These are phyloP conservation scores for Aschersonia sp. DNA, from an alignment of 2,329 filamentous ascomycete species.

Conservation along the genomic window DNA sequence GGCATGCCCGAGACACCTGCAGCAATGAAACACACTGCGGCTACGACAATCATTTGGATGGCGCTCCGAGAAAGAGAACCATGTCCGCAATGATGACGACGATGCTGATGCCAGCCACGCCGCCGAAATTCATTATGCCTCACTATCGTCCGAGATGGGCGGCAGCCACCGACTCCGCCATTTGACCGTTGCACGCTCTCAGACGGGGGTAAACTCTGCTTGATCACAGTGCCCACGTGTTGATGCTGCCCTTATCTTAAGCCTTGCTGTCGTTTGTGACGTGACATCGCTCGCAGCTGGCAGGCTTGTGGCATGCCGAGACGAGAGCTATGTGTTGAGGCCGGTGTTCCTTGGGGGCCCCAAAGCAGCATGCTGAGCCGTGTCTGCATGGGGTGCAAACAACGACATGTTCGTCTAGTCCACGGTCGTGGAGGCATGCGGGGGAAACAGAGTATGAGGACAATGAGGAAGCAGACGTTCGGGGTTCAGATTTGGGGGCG, in stretches of 20 bases:
- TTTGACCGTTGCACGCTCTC: neutral
- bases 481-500: neutral
- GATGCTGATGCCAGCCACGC: neutral
- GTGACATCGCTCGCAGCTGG: neutral
- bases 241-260: neutral
- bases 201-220: neutral
- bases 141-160: neutral
- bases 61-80: no score
- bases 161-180: neutral
- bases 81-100: neutral
- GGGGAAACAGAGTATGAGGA: neutral
- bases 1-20: neutral
- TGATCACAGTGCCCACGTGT: neutral
- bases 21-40: neutral
- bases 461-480: neutral
- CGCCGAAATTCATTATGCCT: neutral
- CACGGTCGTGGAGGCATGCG: neutral
- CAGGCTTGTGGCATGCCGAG: neutral
- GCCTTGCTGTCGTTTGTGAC: neutral
- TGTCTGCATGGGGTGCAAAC: no score
- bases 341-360: no score
- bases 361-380: no score
- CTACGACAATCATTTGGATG: neutral
- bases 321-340: neutral
- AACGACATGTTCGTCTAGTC: neutral